Evolutionary conservation across 73 alveolate species (phyloP), one percentile per base, ranked within the genome.

Genomic region (Vitrella brassicaformis): DNA sequence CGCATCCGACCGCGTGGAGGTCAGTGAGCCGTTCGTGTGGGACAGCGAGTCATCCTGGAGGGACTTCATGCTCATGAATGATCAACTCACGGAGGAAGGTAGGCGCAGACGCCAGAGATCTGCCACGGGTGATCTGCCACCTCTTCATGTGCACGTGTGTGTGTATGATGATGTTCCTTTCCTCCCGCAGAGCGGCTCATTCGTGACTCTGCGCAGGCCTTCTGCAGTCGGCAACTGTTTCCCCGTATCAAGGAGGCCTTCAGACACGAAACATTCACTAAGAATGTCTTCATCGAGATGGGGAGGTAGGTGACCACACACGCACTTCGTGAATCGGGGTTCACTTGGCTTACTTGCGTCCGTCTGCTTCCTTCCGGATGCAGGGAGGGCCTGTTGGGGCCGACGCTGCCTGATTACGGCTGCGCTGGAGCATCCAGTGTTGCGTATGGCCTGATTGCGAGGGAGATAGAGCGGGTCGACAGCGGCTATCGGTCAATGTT

Each of bases 351-450:
- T n/a, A n/a, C n/a, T n/a, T n/a, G n/a, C n/a, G n/a, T n/a, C n/a
- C n/a, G n/a, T n/a, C n/a, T n/a, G n/a, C n/a, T n/a, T n/a, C n/a
- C n/a, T n/a, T n/a, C n/a, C n/a, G n/a, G n/a, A n/a, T n/a, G n/a
- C n/a, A n/a, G n/a, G 56, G 56, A 4, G 22, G 56, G 56, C 56
- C 56, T 39, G 4, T 14, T 39, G 56, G 56, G 56, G 56, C 56
- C 22, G 0, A 18, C 27, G 29, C 70, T 19, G 32, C 66, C 32
- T 19, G 96, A 88, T 28, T 91, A 91, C 72, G 97, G 93, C 27
- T 89, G 92, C 30, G 94, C 97, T 66, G 97, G 97, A 22, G 92
- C 91, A 67, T 83, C 93, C n/a, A 74, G 89, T 31, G 90, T 88
- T 0, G 90, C 97, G 10, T 93, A 93, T 82, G 98, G 97, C 31